Evolutionary conservation across 176 grass and related monocot genomes (phyloP), one percentile per base, ranked within the genome.

Genomic region (Raddia distichophylla): DNA sequence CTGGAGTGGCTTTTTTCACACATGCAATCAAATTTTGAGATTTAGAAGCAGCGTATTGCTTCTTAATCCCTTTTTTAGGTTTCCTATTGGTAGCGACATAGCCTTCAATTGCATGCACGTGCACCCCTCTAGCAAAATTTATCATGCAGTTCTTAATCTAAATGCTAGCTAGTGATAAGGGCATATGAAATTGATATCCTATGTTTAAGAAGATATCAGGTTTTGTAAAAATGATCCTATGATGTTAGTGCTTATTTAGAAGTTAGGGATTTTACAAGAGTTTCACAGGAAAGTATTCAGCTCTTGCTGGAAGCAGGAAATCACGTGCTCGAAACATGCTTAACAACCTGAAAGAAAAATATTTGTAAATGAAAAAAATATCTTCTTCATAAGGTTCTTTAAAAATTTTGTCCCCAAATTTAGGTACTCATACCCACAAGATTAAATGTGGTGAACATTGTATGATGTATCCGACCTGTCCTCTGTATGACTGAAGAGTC

Each of bases 401-500:
- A 27, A 27, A 27, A 27, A 27, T 27, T 27, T 27, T 27, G 27
- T 27, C 27, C 27, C 1, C 1, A 0, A 62, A n/a, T 68, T 82
- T 78, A 2, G 27, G 2, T 4, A 62, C 78, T 42, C 17, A 2
- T 65, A 57, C 74, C 13, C n/a, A 8, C 60, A 19, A 20, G 35
- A 19, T 82, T 82, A n/a, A 6, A 55, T 76, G 59, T 2, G 4
- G 20, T 64, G 3, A 66, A 74, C 18, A n/a, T 27, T 27, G 53
- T 18, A 56, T 27, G 27, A 27, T 27, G 27, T 87, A 32, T 60
- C 9, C 75, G 75, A 50, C 13, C 17, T 72, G 49, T 4, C 48
- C 56, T 43, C 80, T 85, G 51, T 59, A 62, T 87, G 48, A 71
- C 54, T 46, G 62, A 59, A 40, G 37, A 40, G 37, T 40, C 37